Base-by-base conservation (phyloP, 805 yeast species). In the Wickerhamomyces rabaulensis region DNA sequence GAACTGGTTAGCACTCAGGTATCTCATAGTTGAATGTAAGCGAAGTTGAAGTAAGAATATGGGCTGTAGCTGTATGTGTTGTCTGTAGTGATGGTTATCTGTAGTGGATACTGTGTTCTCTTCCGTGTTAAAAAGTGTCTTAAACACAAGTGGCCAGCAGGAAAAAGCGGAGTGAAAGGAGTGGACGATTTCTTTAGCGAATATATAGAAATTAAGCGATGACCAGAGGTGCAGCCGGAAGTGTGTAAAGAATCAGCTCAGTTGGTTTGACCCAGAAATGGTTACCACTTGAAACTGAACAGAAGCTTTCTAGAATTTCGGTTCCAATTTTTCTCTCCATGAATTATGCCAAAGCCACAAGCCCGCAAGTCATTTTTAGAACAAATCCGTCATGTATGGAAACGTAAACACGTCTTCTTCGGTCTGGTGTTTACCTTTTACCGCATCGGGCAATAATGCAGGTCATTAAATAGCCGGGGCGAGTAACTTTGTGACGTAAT, bases 1-100 rank as follows among this genome's bases (percentile, higher is more conserved):
- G 39, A 69, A 60, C 43, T 60, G 64, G 44, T 60, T 60, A 29
- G 59, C 62, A 43, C 62, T 56, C 36, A 60, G 56, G 39, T 60
- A 60, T 39, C 63, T 47, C 61, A 56, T 58, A 7, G 9, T 39
- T 10, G 29, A 27, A 27, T 27, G 13, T 17, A 25, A 21, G 19
- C 9, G 16, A 2, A 6, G 6, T 17, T n/a, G n/a, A n/a, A n/a
- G n/a, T n/a, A n/a, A n/a, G n/a, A n/a, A n/a, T n/a, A n/a, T n/a
- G n/a, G n/a, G n/a, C n/a, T n/a, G n/a, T n/a, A n/a, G n/a, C n/a
- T n/a, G n/a, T n/a, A n/a, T 40, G 10, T n/a, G 40, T n/a, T 6
- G 27, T 15, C n/a, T 10, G n/a, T 27, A 27, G 31, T 27, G n/a
- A 3, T 27, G 31, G n/a, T 13, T 13, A 27, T 12, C 31, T 3